Evolutionary conservation across 2,329 filamentous ascomycete species (phyloP).

Genomic region (Exophiala mesophila): DNA sequence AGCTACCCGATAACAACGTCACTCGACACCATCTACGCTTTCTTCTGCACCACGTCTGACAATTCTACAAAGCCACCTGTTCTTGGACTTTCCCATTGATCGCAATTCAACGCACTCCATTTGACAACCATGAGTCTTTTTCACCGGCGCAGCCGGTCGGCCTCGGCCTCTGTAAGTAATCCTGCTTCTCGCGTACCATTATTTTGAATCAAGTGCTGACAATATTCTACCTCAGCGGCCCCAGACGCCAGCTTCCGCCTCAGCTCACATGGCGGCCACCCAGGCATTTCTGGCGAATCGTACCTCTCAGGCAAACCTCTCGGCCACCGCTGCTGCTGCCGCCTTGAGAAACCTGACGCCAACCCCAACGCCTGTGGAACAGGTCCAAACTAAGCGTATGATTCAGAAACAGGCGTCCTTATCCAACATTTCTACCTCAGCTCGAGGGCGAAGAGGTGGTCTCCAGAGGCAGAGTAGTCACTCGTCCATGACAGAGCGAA

Average conservation of each 20-base stretch:
- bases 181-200: constrained; percentile 2
- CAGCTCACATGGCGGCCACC: constrained; percentile 73
- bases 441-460: constrained; percentile 32
- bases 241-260: constrained; percentile 59
- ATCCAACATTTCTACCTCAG: constrained; percentile 21
- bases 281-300: constrained; percentile 71
- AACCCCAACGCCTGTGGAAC: constrained; percentile 71
- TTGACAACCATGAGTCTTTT: constrained; percentile 26
- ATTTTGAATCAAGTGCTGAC: constrained; percentile 13
- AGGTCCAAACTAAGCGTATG: constrained; percentile 84
- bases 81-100: neutral
- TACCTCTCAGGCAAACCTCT: constrained; percentile 62
- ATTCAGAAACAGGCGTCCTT: constrained; percentile 57
- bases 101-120: constrained; percentile 2
- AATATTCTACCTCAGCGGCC: constrained; percentile 44
- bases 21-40: constrained; percentile 1
- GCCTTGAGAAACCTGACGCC: constrained; percentile 73
- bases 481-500: constrained; percentile 81
- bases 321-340: constrained; percentile 79
- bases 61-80: neutral
- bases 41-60: neutral
- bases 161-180: constrained; percentile 26
- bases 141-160: constrained; percentile 33
- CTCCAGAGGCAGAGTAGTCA: constrained; percentile 65
- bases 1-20: constrained; percentile 11